These are phyloP conservation scores for Przewalskia tangutica DNA, from an alignment of 257 asterid species.

Conservation along the genomic window DNA sequence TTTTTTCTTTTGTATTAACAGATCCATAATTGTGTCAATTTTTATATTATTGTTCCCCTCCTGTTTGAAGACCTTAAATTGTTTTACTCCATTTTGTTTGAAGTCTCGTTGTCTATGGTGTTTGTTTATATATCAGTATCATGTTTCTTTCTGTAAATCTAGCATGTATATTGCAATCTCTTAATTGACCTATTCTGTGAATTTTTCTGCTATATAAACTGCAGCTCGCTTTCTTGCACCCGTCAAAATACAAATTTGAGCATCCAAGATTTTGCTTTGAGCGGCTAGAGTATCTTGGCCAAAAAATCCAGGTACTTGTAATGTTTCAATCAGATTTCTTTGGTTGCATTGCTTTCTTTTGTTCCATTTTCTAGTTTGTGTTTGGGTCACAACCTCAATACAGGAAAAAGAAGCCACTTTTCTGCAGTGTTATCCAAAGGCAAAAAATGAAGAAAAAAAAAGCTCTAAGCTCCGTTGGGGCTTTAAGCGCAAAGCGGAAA, in stretches of 20 bases:
- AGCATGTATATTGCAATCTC: not conserved
- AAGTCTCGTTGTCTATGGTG: not conserved
- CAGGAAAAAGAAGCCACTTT: not conserved
- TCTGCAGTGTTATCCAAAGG: too few species aligned
- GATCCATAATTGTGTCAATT: not conserved
- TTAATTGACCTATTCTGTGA: not conserved
- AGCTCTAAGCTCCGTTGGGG: too few species aligned
- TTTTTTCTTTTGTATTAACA: not conserved
- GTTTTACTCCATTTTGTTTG: not conserved
- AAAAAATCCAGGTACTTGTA: slow-evolving; percentile 68
- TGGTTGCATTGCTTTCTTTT: not conserved
- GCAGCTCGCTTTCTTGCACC: slow-evolving; percentile 89
- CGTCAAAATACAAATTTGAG: slow-evolving; percentile 74
- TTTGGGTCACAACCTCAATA: not conserved
- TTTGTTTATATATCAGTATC: not conserved
- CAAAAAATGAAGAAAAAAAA: too few species aligned
- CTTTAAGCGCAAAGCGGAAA: too few species aligned
- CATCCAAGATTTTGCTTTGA: slow-evolving; percentile 96
- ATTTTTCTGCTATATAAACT: not conserved
- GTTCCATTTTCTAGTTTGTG: not conserved
- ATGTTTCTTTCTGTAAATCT: not conserved
- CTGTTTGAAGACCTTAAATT: not conserved
- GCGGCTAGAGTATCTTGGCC: slow-evolving; percentile 90
- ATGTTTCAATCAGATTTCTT: not conserved
- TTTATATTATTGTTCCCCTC: not conserved